Base-by-base conservation (phyloP, 1,284 basidiomycete species). In the Phellopilus nigrolimitatus region DNA sequence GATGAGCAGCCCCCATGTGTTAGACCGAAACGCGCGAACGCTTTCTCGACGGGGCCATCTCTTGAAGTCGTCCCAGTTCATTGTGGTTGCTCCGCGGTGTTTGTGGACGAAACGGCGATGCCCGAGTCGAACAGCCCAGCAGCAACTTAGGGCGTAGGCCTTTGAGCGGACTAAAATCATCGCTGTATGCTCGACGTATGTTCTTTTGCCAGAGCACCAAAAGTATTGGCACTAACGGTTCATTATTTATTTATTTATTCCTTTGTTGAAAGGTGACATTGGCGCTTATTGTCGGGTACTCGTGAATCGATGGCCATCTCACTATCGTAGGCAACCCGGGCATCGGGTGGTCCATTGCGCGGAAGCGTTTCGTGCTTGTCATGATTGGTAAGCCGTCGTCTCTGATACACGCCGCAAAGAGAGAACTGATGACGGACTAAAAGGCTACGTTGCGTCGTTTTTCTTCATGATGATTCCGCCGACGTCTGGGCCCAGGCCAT, bases 221-320 rank as follows among this genome's bases (percentile, higher is more conserved):
- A n/a, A n/a, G n/a, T n/a, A n/a, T n/a, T n/a, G n/a, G n/a, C n/a
- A n/a, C n/a, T n/a, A n/a, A n/a, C n/a, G n/a, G n/a, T n/a, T n/a
- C n/a, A n/a, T n/a, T n/a, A n/a, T n/a, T n/a, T n/a, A n/a, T n/a
- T n/a, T n/a, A n/a, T n/a, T n/a, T n/a, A n/a, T n/a, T n/a, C n/a
- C n/a, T n/a, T n/a, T n/a, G n/a, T n/a, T n/a, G n/a, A n/a, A n/a
- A 75, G 73, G 66, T 65, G 1, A 77, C 74, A 2, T 69, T 69
- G 47, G 64, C 65, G 0, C 66, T 78, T 6, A 66, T 80, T 13
- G n/a, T n/a, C n/a, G n/a, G n/a, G n/a, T n/a, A n/a, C n/a, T n/a
- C n/a, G n/a, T n/a, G n/a, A n/a, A n/a, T 81, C 21, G 80, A 84
- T 56, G 72, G 72, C 2, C 76, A 83, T 59, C 57, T 78, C 4